phyloP scores from a whole-genome alignment of 441 rosid species.

The Sinapis alba region DNA sequence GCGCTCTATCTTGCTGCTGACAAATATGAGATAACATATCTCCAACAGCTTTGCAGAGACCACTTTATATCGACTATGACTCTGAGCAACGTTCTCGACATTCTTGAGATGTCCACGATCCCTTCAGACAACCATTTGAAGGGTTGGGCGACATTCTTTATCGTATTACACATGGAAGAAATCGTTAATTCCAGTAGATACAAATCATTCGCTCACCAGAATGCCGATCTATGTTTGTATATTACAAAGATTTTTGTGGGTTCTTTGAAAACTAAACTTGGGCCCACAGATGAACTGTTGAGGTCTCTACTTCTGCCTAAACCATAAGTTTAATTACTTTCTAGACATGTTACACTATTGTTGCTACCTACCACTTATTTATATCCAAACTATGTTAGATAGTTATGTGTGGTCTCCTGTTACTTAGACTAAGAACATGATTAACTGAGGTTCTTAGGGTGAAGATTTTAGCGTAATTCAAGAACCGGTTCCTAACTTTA shows the following conservation, averaged over 20 bases:
- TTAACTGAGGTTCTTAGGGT: no score
- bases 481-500: no score
- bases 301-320: not conserved
- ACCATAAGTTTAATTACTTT: not conserved
- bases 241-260: not conserved
- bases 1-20: constrained; percentile 24
- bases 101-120: not conserved
- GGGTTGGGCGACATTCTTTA: not conserved
- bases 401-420: no score
- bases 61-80: not conserved
- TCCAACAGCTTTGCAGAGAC: constrained; percentile 7
- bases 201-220: not conserved
- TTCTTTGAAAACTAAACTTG: not conserved
- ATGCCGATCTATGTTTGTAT: not conserved
- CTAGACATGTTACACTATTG: not conserved
- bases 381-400: no score
- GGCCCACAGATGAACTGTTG: not conserved
- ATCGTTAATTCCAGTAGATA: not conserved
- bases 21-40: no score
- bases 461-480: no score
- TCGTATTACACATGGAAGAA: not conserved
- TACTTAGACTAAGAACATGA: no score
- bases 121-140: not conserved
- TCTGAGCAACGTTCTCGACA: not conserved
- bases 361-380: not conserved